A percentile compares a stretch with the other conserved stretches of the same genome.
These are phyloP conservation scores for Alternaria atra DNA, from an alignment of 2,329 filamentous ascomycete genomes.

Conservation along the genomic window DNA sequence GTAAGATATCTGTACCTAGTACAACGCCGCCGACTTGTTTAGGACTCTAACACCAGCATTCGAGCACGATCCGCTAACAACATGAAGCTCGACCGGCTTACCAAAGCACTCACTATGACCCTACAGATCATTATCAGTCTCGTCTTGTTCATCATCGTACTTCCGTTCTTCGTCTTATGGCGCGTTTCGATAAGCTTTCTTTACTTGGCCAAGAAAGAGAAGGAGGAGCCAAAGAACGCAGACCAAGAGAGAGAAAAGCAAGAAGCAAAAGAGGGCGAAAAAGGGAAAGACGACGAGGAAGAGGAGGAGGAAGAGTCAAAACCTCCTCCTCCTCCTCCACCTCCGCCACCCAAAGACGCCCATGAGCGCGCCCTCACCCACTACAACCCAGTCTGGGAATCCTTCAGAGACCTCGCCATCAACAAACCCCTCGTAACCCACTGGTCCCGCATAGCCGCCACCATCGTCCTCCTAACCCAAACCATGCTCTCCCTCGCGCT, in stretches of 20 bases:
- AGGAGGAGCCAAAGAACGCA: background rate
- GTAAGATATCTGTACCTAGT: background rate
- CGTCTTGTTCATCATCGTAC: background rate
- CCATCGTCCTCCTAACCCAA: constrained; percentile 2
- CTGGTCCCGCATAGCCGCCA: background rate
- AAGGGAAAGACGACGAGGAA: background rate
- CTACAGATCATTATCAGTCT: constrained; percentile 2
- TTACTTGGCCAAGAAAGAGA: background rate
- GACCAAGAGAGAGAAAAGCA: background rate
- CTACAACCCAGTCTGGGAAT: background rate
- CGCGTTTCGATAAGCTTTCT: constrained; percentile 7
- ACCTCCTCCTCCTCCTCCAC: too few relatives aligned
- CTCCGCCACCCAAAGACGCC: background rate
- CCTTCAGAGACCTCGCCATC: background rate
- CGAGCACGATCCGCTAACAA: background rate
- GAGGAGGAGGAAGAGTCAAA: background rate
- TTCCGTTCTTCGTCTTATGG: constrained; percentile 11
- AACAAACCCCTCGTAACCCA: background rate
- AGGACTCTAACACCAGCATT: background rate
- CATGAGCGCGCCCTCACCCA: background rate
- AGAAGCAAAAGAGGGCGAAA: too few relatives aligned
- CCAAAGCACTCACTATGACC: background rate
- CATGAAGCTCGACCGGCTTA: background rate
- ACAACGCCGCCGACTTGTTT: background rate
- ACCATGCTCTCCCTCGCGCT: constrained; percentile 8